Evolutionary conservation across 2,329 filamentous ascomycete species (phyloP), one percentile per base, ranked within the genome.

Genomic region (Daldinia sp.): DNA sequence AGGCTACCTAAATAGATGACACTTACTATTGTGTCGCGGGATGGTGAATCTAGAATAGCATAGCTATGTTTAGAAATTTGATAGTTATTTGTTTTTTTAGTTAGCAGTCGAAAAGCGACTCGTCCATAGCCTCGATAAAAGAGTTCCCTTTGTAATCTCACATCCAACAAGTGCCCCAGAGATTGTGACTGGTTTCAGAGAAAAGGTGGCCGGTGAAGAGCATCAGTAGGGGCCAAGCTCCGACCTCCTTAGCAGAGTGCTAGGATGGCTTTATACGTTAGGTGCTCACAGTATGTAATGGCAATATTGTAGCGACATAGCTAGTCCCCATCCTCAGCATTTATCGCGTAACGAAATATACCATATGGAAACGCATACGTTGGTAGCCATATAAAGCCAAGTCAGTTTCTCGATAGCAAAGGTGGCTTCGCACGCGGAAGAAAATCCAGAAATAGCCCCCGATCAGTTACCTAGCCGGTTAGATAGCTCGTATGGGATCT

Each of bases 51-150:
- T 39, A 49, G 41, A 57, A 43, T 61, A 49, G 57, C 53, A 52
- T 19, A 55, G 56, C 61, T 43, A 32, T 27, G 10, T 58, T 61
- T 66, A 61, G 50, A 56, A 43, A 29, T 59, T 35, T n/a, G 45
- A 58, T 58, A 63, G 41, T 51, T 39, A 45, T 37, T 17, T 11
- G 39, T 41, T 45, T 32, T 43, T 47, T 41, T 37, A 37, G 23
- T 35, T 58, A 63, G 54, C 37, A 17, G 41, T 49, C 30, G 30
- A 37, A 55, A 7, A 58, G 23, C 35, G n/a, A 43, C 32, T 19
- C n/a, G 35, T 43, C 34, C 11, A 19, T 32, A 43, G 27, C n/a
- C 27, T n/a, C 25, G 25, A 32, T 48, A 23, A 21, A 30, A 21
- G 17, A 8, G 19, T 50, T 50, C 30, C 47, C 30, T 35, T 50